Percentiles rank a stretch among this genome's conserved stretches.
Evolutionary conservation across 2,329 filamentous ascomycete genomes (phyloP).

Genomic region (Claviceps humidiphila): DNA sequence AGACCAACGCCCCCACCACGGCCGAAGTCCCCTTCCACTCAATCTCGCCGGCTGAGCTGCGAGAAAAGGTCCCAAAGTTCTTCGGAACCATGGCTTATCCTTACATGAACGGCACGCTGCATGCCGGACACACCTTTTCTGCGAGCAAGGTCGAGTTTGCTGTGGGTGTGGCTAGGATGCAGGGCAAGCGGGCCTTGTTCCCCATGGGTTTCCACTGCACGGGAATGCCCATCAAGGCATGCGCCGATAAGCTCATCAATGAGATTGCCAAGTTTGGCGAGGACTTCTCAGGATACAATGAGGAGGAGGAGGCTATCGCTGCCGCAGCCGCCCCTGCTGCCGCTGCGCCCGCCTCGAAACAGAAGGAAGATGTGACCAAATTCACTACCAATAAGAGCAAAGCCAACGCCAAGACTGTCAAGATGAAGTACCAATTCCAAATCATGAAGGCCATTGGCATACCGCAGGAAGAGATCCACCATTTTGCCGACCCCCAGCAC

Average conservation of each 20-base stretch:
- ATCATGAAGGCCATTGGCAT: conserved; percentile 90
- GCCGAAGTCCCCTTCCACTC: conserved; percentile 64
- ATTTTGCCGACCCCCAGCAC: conserved; percentile 79
- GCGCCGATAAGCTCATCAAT: conserved; percentile 83
- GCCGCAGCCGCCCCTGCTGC: conserved; percentile 36
- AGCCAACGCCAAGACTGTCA: conserved; percentile 75
- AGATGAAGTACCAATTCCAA: conserved; percentile 92
- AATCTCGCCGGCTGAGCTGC: conserved; percentile 60
- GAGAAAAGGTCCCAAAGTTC: conserved; percentile 77
- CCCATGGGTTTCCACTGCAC: conserved; percentile 88
- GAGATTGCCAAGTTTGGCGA: conserved; percentile 83
- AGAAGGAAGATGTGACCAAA: conserved; percentile 77
- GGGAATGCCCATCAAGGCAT: conserved; percentile 96
- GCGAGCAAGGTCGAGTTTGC: conserved; percentile 89
- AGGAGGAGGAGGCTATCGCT: conserved; percentile 34
- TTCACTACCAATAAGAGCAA: conserved; percentile 91
- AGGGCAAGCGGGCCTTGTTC: conserved; percentile 76
- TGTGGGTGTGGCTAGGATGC: conserved; percentile 75
- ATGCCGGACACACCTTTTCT: conserved; percentile 87
- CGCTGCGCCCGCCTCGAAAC: conserved; percentile 38
- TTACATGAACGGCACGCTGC: conserved; percentile 79
- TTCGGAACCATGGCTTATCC: conserved; percentile 48
- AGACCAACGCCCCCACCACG: conserved; percentile 70
- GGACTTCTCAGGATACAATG: conserved; percentile 67
- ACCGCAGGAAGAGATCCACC: conserved; percentile 76